Conservation (phyloP, 805 yeast genomes). For the Brettanomyces custersianus region DNA sequence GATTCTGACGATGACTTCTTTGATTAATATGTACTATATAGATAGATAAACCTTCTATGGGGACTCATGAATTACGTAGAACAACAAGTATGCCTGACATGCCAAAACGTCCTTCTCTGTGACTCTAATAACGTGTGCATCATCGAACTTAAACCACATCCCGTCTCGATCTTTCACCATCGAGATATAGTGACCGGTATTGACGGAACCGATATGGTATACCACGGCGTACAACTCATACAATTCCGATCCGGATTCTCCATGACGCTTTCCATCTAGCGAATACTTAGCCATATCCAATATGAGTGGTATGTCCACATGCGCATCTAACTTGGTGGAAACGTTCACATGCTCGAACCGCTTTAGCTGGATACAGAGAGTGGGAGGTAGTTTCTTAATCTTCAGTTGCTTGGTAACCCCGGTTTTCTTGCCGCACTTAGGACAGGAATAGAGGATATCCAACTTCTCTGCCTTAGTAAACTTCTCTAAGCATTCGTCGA, state of each 20-base stretch:
- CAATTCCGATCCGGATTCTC: conserved; percentile 20
- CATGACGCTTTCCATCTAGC: conserved; percentile 6
- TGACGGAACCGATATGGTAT: conserved; percentile 85
- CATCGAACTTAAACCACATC: conserved; percentile 89
- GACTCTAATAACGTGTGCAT: conserved; percentile 66
- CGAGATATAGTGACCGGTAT: conserved; percentile 91
- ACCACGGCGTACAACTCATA: conserved; percentile 85
- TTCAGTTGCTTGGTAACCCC: conserved; percentile 66
- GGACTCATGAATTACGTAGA: conserved; percentile 46
- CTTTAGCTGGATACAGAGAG: conserved; percentile 78
- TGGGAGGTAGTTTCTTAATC: conserved; percentile 63
- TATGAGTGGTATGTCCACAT: conserved; percentile 62
- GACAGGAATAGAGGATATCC: conserved; percentile 67
- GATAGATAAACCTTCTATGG: conserved; percentile 7
- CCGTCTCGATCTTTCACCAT: conserved; percentile 64
- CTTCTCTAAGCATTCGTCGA: conserved; percentile 61
- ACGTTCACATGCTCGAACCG: conserved; percentile 53
- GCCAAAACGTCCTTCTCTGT: conserved; percentile 55
- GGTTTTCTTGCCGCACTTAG: conserved; percentile 50
- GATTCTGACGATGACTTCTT: conserved; percentile 40
- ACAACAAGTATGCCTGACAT: conserved; percentile 74
- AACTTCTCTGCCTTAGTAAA: conserved; percentile 74
- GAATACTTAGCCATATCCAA: conserved; percentile 63
- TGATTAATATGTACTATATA: conserved; percentile 23
- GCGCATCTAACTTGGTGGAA: conserved; percentile 67